Base-by-base conservation (phyloP, 2,329 filamentous ascomycete species). In the Fusarium lyarnte region DNA sequence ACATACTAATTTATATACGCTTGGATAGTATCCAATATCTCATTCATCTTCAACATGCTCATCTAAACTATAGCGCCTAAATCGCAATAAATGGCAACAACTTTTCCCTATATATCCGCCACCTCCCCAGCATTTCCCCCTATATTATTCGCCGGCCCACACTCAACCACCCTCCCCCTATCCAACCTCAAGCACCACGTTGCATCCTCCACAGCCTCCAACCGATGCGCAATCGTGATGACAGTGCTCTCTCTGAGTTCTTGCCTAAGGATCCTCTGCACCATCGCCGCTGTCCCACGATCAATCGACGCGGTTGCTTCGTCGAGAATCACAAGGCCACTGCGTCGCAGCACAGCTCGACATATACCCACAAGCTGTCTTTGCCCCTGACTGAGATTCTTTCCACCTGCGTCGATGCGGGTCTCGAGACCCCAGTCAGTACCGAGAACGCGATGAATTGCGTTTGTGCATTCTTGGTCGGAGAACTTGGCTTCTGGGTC, bases 271-370 rank as follows among this genome's bases (percentile, higher is more conserved):
- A 91, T 83, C 19, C 86, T 81, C 78, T 91, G 89, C 62, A 91
- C 89, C 27, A 84, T 83, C 25, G 84, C 83, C 0, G 90, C 89
- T 2, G 90, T 91, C 62, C 82, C 84, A 51, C 85, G 85, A 63
- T 91, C 90, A 55, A 91, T 90, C 2, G 87, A 89, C 6, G 89
- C 89, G 7, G 90, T 91, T 5, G 89, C 90, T 79, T 91, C 89
- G 66, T 91, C 89, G n/a, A 90, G 78, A 31, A 91, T 86, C 19
- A 91, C 86, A 25, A 91, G 83, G 5, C 89, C 88, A 51, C 88
- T 90, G 8, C 87, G 83, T 3, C 89, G 81, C n/a, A 91, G 81
- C 1, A 91, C 86, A 0, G 89, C 89, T 8, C 89, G 82, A 0
- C 86, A 88, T 19, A 91, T 87, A 11, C 88, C 88, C 2, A 91